A percentile compares a stretch with the other conserved stretches of the same genome.
phyloP scores from a whole-genome alignment of 2,329 filamentous ascomycete genomes.

The Ascochyta lentis region DNA sequence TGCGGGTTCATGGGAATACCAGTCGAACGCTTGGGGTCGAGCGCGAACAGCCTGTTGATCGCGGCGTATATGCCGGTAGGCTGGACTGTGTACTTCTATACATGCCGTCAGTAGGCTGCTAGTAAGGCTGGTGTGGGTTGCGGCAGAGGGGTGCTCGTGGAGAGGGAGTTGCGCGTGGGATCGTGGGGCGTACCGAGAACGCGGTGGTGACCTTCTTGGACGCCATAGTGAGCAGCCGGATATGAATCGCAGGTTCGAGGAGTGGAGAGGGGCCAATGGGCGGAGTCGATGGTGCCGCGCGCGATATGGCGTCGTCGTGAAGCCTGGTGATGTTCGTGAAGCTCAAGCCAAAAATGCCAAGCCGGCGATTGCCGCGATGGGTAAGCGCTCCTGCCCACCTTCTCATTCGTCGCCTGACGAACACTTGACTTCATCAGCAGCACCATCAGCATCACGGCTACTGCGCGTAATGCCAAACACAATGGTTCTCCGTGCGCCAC shows the following conservation, averaged over 20 bases:
- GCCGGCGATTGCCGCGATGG: conserved; percentile 27
- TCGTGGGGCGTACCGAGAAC: conserved; percentile 37
- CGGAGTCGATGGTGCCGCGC: conserved; percentile 22
- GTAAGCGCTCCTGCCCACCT: conserved; percentile 13
- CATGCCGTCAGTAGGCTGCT: conserved; percentile 1
- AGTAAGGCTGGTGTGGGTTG: background rate
- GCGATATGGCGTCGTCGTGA: conserved; percentile 25
- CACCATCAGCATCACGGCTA: background rate
- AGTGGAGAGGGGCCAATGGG: conserved; percentile 37
- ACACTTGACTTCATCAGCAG: background rate
- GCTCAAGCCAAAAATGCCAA: conserved; percentile 29
- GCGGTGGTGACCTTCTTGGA: conserved; percentile 40
- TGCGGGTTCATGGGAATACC: conserved; percentile 92
- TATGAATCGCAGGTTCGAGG: conserved; percentile 18
- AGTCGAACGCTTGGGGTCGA: conserved; percentile 88
- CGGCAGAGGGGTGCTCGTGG: conserved; percentile 15
- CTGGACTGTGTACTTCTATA: conserved; percentile 93
- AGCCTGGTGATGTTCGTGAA: conserved; percentile 36
- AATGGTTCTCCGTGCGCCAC: no score
- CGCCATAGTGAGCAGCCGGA: conserved; percentile 35
- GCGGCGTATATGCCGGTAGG: conserved; percentile 87
- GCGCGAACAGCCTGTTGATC: conserved; percentile 76
- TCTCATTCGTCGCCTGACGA: conserved; percentile 21
- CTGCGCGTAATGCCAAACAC: no score
- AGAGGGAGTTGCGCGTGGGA: conserved; percentile 2